A percentile compares a stretch with the other conserved stretches of the same genome.
Conservation (phyloP, 73 alveolate genomes). For the Durusdinium trenchii region DNA sequence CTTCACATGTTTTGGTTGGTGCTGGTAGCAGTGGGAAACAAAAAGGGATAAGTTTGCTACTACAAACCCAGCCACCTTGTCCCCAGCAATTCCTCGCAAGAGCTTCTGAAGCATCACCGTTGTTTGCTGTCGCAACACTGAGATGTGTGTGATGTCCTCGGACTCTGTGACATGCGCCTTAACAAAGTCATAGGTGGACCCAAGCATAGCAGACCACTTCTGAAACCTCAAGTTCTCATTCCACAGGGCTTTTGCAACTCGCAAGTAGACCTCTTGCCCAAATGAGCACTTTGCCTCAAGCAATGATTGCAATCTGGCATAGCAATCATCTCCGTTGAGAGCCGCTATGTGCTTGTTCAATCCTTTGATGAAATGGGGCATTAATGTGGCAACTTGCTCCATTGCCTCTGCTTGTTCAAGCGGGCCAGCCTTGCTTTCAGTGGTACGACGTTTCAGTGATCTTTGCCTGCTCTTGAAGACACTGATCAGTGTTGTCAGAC, state of each 20-base stretch:
- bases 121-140: slow-evolving; percentile 32
- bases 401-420: neutral
- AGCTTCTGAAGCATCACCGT: slow-evolving; percentile 28
- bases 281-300: neutral
- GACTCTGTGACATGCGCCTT: neutral
- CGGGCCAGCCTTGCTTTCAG: neutral
- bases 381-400: neutral
- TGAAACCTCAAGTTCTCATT: neutral
- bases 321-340: neutral
- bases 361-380: neutral
- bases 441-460: neutral
- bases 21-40: no score
- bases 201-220: neutral
- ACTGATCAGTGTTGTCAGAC: neutral
- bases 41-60: no score
- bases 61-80: neutral
- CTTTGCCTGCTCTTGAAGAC: neutral
- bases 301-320: neutral
- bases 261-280: neutral
- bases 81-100: neutral
- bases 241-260: neutral
- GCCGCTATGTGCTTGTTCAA: neutral
- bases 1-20: no score
- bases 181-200: neutral
- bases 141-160: no score